Evolutionary conservation across 2,329 filamentous ascomycete genomes (phyloP).

Genomic region (Verticillium nubilum): DNA sequence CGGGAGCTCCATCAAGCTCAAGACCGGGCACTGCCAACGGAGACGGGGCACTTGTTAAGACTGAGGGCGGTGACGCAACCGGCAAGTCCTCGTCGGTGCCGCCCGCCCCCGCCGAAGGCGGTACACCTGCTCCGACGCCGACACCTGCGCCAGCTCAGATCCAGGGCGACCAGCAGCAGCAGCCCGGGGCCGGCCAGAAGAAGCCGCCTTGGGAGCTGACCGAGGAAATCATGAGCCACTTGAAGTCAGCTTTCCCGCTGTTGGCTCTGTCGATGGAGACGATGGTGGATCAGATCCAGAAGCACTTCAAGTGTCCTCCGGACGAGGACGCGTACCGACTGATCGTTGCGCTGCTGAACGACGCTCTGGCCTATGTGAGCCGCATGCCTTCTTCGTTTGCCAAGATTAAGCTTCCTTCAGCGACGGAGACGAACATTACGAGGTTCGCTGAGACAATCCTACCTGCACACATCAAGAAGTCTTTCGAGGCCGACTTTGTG

Average conservation of each 20-base stretch:
- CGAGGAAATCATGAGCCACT: constrained; percentile 88
- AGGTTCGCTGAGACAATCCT: constrained; percentile 95
- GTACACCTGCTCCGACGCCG: background rate
- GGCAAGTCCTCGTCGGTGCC: constrained; percentile 12
- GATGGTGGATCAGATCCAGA: constrained; percentile 98
- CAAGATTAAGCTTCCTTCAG: constrained; percentile 79
- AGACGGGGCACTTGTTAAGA: constrained; percentile 37
- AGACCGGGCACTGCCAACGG: constrained; percentile 48
- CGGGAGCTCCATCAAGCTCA: constrained; percentile 30
- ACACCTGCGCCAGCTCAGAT: constrained; percentile 1
- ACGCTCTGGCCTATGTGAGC: constrained; percentile 87
- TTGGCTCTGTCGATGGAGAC: constrained; percentile 98
- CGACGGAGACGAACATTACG: constrained; percentile 94
- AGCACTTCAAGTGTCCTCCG: constrained; percentile 97
- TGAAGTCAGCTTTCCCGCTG: constrained; percentile 95
- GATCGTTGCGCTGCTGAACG: constrained; percentile 95
- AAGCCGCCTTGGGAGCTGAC: constrained; percentile 95
- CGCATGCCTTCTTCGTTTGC: constrained; percentile 82
- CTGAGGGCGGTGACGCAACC: constrained; percentile 31
- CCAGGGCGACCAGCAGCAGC: constrained; percentile 15
- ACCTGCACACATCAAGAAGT: constrained; percentile 88
- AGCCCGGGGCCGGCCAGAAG: constrained; percentile 37
- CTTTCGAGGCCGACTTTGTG: constrained; percentile 97
- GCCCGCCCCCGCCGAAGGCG: background rate
- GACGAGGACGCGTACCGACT: constrained; percentile 97